These are phyloP conservation scores for Talaromyces funiculosus DNA, from an alignment of 2,329 filamentous ascomycete genomes.

Conservation along the genomic window DNA sequence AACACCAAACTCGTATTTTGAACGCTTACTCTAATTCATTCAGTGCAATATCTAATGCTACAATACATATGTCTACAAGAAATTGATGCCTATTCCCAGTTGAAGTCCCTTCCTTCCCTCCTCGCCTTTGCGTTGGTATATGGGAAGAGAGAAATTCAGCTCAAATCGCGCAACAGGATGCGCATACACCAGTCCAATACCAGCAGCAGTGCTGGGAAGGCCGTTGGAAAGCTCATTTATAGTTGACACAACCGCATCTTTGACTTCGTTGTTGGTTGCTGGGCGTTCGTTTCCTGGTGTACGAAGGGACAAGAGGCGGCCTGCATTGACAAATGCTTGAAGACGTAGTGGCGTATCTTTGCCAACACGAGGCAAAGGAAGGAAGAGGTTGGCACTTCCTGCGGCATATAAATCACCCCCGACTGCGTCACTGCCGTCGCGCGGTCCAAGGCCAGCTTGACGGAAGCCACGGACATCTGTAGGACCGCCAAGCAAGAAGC, in stretches of 20 bases:
- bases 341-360: constrained; percentile 78
- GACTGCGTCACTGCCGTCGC: constrained; percentile 76
- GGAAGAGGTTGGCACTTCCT: constrained; percentile 74
- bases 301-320: constrained; percentile 71
- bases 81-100: constrained; percentile 94
- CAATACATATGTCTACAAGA: constrained; percentile 57
- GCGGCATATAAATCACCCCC: constrained; percentile 91
- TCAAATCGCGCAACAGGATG: constrained; percentile 92
- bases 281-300: constrained; percentile 45
- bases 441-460: constrained; percentile 79
- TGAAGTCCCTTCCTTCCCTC: constrained; percentile 85
- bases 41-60: background rate
- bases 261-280: constrained; percentile 45
- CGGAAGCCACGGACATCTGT: constrained; percentile 94
- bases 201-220: constrained; percentile 77
- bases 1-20: too few species aligned
- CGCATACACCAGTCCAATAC: constrained; percentile 87
- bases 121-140: constrained; percentile 77
- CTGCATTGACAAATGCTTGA: constrained; percentile 87
- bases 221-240: constrained; percentile 66
- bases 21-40: background rate
- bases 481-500: constrained; percentile 89
- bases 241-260: constrained; percentile 49
- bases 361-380: constrained; percentile 77
- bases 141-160: constrained; percentile 85